A percentile compares a stretch with the other conserved stretches of the same genome.
Conservation (phyloP, 257 asterid genomes). For the Schizonepeta tenuifolia region DNA sequence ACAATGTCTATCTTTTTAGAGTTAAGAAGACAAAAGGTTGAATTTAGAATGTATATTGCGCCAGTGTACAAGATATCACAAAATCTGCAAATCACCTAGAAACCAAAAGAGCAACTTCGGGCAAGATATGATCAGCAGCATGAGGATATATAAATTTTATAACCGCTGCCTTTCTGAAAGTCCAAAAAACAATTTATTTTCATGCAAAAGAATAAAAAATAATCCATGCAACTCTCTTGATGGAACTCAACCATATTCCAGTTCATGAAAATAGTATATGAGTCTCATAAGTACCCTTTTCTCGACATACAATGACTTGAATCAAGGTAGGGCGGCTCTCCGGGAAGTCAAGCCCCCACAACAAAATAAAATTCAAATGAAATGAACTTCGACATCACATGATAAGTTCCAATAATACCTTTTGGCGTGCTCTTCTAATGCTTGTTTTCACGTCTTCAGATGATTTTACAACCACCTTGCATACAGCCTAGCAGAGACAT, state of each 20-base stretch:
- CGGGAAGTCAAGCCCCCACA: not conserved
- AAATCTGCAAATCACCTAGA: not conserved
- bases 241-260: not conserved
- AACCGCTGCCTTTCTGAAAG: not conserved
- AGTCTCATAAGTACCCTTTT: not conserved
- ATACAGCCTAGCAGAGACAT: slow-evolving; percentile 69
- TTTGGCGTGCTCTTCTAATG: slow-evolving; percentile 94
- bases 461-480: slow-evolving; percentile 87
- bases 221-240: not conserved
- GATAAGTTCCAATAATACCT: slow-evolving; percentile 49
- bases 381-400: not conserved
- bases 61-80: not conserved
- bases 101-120: not conserved
- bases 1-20: slow-evolving; percentile 15
- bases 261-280: not conserved
- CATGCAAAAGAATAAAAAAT: not conserved
- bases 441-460: slow-evolving; percentile 94
- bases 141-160: not conserved
- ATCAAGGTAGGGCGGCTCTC: not conserved
- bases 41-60: slow-evolving; percentile 4
- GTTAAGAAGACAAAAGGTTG: not conserved
- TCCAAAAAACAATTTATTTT: not conserved
- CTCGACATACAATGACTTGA: not conserved
- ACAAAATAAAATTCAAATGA: not conserved
- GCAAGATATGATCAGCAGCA: not conserved